Evolutionary conservation across 805 yeast species (phyloP), one percentile per base, ranked within the genome.

Genomic region (Torulaspora indica): DNA sequence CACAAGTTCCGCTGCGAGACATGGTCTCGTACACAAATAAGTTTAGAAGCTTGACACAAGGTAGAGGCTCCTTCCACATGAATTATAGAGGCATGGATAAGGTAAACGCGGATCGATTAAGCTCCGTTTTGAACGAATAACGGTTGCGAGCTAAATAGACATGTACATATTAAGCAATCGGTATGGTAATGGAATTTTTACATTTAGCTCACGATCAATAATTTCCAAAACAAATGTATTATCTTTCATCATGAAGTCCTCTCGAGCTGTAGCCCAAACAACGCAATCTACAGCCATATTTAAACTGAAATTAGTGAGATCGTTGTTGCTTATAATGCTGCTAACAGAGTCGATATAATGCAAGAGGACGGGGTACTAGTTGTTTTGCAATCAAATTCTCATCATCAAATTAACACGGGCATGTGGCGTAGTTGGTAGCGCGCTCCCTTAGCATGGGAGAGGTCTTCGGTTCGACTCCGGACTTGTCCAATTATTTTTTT

Each of bases 21-120:
- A 89, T 93, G 96, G 77, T 89, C 38, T 96, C 97, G 0, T 93
- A 93, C 61, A 72, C 88, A 46, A 78, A 81, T 8, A 78, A 77
- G 48, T 68, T 93, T 36, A 69, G 98, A 55, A 82, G 93, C 29
- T 68, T 89, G 54, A 90, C 97, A 0, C 89, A 88, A 58, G 98
- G 98, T 1, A 73, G 95, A 34, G 95, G 90, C 2, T 76, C 80
- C 2, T 89, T 85, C 63, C 79, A 79, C 47, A 86, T 91, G 95
- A 74, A 77, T 10, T 85, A 82, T 52, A 63, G 71, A 31, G 85
- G 88, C 2, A 88, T 88, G 84, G 78, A 80, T 52, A 68, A 80
- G 40, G 84, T 83, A 1, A 67, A 79, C 2, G 64, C 67, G 8
- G 85, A 82, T 23, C 66, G 84, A 45, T 58, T 73, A 12, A 57